phyloP scores from a whole-genome alignment of 495 filamentous ascomycete species.

The Monascus purpureus region DNA sequence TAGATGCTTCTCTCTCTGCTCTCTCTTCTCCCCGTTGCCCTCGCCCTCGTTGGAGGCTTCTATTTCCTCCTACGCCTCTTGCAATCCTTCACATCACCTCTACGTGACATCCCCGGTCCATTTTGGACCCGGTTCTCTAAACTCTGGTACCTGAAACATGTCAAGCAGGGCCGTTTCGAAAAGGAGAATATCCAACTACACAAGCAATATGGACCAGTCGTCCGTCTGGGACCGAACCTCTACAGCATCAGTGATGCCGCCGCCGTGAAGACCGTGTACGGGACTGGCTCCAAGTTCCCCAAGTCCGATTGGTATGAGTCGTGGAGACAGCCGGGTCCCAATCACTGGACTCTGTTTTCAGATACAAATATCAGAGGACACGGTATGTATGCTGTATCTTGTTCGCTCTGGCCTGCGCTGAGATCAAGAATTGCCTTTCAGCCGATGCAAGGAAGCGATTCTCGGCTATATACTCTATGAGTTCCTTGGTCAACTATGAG shows the following conservation, averaged over 20 bases:
- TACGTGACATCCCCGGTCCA: constrained; percentile 34
- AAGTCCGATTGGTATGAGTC: constrained; percentile 27
- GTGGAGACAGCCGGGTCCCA: constrained; percentile 21
- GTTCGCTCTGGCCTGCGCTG: background rate
- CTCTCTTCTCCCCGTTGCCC: background rate
- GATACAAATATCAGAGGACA: constrained; percentile 29
- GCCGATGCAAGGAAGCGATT: constrained; percentile 25
- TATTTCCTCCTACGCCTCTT: background rate
- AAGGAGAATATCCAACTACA: constrained; percentile 33
- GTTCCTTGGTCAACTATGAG: constrained; percentile 39
- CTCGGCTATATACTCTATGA: constrained; percentile 37
- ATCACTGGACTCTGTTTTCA: constrained; percentile 25
- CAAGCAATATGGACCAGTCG: constrained; percentile 16
- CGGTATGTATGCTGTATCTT: constrained; percentile 3
- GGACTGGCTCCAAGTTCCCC: constrained; percentile 21
- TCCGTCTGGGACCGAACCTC: constrained; percentile 34
- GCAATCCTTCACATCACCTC: background rate
- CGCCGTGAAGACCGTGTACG: constrained; percentile 32
- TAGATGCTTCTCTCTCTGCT: background rate
- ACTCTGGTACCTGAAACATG: constrained; percentile 38
- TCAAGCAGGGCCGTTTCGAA: constrained; percentile 30
- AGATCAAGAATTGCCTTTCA: constrained; percentile 3
- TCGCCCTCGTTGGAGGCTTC: background rate
- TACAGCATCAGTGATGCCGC: constrained; percentile 34
- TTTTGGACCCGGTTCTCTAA: constrained; percentile 38